A percentile compares a stretch with the other conserved stretches of the same genome.
These are phyloP conservation scores for Blakeslea trispora DNA, from an alignment of 371 early-diverging fungal genomes.

Conservation along the genomic window DNA sequence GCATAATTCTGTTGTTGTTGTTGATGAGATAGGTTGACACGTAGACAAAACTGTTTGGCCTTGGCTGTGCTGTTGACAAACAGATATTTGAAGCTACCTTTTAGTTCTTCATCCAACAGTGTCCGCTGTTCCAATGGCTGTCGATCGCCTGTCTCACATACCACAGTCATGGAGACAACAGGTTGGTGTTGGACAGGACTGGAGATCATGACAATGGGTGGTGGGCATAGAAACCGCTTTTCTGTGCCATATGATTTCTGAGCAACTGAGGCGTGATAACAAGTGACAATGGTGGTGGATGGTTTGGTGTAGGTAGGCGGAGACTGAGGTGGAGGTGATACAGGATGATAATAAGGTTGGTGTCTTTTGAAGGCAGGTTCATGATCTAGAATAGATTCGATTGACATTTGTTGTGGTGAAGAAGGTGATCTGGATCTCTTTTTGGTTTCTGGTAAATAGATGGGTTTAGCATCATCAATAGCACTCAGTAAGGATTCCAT, in stretches of 20 bases:
- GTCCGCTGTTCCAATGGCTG: constrained; percentile 60
- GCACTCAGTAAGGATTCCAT: constrained; percentile 50
- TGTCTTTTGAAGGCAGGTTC: constrained; percentile 10
- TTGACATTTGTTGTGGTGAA: constrained; percentile 43
- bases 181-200: constrained; percentile 29
- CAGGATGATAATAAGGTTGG: background rate
- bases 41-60: constrained; percentile 76
- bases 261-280: constrained; percentile 72
- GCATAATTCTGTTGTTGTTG: constrained; percentile 36
- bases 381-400: constrained; percentile 34
- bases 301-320: constrained; percentile 17
- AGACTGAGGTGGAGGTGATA: constrained; percentile 17
- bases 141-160: constrained; percentile 50
- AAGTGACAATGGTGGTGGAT: constrained; percentile 61
- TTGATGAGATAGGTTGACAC: constrained; percentile 33
- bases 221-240: constrained; percentile 87
- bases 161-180: constrained; percentile 64
- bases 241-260: constrained; percentile 92
- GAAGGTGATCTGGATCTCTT: constrained; percentile 15
- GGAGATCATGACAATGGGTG: constrained; percentile 71
- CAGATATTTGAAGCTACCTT: constrained; percentile 67
- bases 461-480: constrained; percentile 42
- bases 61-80: constrained; percentile 80
- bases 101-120: constrained; percentile 52
- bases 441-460: constrained; percentile 29